Base-by-base conservation (phyloP, 495 filamentous ascomycete species). In the Bacidia rubella region DNA sequence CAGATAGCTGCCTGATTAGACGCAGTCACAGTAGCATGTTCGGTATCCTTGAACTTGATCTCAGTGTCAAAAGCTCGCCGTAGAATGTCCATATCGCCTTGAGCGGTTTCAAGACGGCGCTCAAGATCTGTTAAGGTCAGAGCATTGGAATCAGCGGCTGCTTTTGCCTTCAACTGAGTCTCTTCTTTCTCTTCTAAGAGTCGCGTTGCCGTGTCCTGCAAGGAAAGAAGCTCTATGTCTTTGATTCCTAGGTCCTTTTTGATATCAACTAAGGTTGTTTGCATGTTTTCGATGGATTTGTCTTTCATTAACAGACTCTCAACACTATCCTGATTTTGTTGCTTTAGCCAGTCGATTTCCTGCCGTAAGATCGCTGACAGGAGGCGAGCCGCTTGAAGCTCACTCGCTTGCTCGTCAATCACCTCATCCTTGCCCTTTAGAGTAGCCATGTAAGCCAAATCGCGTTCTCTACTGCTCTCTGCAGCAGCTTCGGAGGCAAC, bases 401-500 rank as follows among this genome's bases (percentile, higher is more conserved):
- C 52, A 19, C 38, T 27, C 5, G 27, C 25, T 38, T 59, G 49
- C 11, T 56, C 24, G 26, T 75, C 71, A 2, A 75, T 48, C 3
- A 62, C 58, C 53, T 75, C 69, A 19, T 76, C 73, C 47, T 67
- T 74, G 20, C 65, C 70, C 0, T 69, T 69, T n/a, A 65, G 42
- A 19, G 66, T 70, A 38, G 73, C 71, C 38, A 74, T 63, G 5
- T 71, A 55, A 23, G 68, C 70, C 3, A 74, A 55, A 29, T 74
- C 70, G 53, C 61, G 65, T 17, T 60, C 63, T 15, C 70, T 67
- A 20, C 63, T 57, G 2, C 52, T 60, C 49, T 72, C 66, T 20
- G 29, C 35, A 19, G 52, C 54, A 24, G 49, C 32, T 17, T 44
- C 41, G 25, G 27, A 38, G 29, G 27, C 29, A 17, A 35, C 10